Percentiles rank a stretch among this genome's conserved stretches.
phyloP scores from a whole-genome alignment of 2,329 filamentous ascomycete species.

The Penicillium sp. region DNA sequence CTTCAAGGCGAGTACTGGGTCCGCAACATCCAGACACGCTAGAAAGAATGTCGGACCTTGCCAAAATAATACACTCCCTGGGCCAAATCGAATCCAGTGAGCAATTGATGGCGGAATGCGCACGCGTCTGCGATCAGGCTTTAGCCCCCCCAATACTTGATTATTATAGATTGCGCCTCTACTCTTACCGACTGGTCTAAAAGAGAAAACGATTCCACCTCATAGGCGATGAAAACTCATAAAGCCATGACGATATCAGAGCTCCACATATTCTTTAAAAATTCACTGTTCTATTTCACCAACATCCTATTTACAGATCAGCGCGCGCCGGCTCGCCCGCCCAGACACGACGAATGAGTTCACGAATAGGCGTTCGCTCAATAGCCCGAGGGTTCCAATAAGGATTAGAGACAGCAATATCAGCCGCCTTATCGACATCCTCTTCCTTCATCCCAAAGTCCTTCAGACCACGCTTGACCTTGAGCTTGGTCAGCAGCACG shows the following conservation, averaged over 20 bases:
- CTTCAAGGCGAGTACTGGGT: neutral
- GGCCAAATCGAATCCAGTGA: too few species aligned
- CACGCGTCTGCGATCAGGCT: too few species aligned
- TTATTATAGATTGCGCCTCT: too few species aligned
- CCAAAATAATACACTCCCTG: too few species aligned
- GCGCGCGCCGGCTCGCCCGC: constrained; percentile 61
- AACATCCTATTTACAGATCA: constrained; percentile 47
- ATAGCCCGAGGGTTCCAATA: constrained; percentile 64
- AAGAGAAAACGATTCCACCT: too few species aligned
- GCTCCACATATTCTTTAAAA: too few species aligned
- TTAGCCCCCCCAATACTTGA: too few species aligned
- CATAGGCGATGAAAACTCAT: too few species aligned
- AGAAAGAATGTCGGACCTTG: too few species aligned
- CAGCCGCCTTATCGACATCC: constrained; percentile 63
- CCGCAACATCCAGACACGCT: constrained; percentile 18
- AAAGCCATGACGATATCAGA: too few species aligned
- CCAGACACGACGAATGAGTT: constrained; percentile 64
- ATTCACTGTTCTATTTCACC: neutral
- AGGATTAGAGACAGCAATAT: constrained; percentile 61
- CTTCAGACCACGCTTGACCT: constrained; percentile 58
- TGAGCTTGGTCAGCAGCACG: constrained; percentile 56
- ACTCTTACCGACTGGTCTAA: too few species aligned
- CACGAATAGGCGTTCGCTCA: constrained; percentile 56
- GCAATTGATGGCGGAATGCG: too few species aligned
- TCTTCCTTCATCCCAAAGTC: constrained; percentile 64